These are phyloP conservation scores for Fistulifera pelliculosa DNA, from an alignment of 108 stramenopile genomes.

Conservation along the genomic window DNA sequence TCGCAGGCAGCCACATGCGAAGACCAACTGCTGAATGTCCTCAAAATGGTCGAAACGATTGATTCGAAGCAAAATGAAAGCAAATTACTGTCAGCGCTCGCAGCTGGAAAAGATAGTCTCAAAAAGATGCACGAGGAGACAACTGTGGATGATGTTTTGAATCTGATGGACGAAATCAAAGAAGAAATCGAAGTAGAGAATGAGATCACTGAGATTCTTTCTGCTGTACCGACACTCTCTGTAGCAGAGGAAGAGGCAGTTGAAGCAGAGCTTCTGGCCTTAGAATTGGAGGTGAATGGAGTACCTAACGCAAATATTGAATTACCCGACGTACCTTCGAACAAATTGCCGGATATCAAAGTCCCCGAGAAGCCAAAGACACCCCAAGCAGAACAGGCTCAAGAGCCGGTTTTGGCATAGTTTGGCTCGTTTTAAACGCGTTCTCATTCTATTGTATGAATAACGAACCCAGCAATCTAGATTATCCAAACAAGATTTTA, in stretches of 20 bases:
- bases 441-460: too few relatives aligned
- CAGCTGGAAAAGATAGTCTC: constrained; percentile 76
- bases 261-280: constrained; percentile 36
- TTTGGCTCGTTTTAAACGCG: too few relatives aligned
- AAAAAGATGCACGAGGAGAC: constrained; percentile 79
- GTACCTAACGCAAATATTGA: not conserved
- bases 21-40: constrained; percentile 62
- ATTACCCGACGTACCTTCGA: constrained; percentile 14
- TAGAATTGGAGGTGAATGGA: constrained; percentile 21
- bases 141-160: constrained; percentile 81
- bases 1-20: constrained; percentile 64
- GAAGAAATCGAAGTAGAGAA: constrained; percentile 78
- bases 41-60: constrained; percentile 85
- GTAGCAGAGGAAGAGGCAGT: constrained; percentile 38
- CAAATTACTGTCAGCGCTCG: constrained; percentile 63
- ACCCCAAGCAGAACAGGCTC: not conserved
- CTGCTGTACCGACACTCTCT: constrained; percentile 19
- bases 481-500: too few relatives aligned
- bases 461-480: too few relatives aligned
- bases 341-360: constrained; percentile 7
- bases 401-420: too few relatives aligned
- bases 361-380: not conserved
- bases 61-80: constrained; percentile 72
- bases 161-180: constrained; percentile 83
- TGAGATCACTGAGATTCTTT: constrained; percentile 61